phyloP scores from a whole-genome alignment of 345 rosid species.

The Diplotaxis tenuifolia region DNA sequence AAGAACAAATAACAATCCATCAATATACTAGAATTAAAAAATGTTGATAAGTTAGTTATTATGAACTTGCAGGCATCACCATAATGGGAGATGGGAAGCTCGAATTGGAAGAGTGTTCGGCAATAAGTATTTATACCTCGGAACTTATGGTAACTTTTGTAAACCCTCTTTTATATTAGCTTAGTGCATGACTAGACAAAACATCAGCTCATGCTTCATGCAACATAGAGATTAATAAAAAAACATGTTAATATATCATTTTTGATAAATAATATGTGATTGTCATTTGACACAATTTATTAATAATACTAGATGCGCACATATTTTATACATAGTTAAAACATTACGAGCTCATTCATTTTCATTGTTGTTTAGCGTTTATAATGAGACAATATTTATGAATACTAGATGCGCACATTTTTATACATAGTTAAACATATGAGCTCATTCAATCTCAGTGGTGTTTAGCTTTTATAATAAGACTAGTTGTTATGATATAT shows the following conservation, averaged over 20 bases:
- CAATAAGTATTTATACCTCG: constrained; percentile 69
- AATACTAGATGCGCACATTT: not conserved
- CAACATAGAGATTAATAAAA: not conserved
- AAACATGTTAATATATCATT: not conserved
- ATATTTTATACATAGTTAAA: not conserved
- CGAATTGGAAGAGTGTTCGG: constrained; percentile 78
- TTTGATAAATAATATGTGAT: not conserved
- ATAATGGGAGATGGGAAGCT: constrained; percentile 85
- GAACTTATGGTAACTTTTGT: constrained; percentile 52
- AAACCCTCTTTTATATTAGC: not conserved
- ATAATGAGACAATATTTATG: not conserved
- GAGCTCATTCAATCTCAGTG: not conserved
- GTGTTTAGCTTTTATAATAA: not conserved
- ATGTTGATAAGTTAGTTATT: not conserved
- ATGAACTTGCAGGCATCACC: constrained; percentile 54
- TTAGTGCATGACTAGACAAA: not conserved
- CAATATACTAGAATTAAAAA: not conserved
- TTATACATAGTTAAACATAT: not conserved
- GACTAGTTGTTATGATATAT: not conserved
- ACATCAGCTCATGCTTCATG: not conserved
- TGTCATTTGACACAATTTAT: not conserved
- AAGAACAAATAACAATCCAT: not conserved
- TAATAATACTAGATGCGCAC: too few relatives aligned
- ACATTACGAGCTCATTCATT: not conserved
- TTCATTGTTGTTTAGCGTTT: too few relatives aligned